Evolutionary conservation across 2,329 filamentous ascomycete genomes (phyloP), one percentile per base, ranked within the genome.

Genomic region (Ophiocordyceps unilateralis): DNA sequence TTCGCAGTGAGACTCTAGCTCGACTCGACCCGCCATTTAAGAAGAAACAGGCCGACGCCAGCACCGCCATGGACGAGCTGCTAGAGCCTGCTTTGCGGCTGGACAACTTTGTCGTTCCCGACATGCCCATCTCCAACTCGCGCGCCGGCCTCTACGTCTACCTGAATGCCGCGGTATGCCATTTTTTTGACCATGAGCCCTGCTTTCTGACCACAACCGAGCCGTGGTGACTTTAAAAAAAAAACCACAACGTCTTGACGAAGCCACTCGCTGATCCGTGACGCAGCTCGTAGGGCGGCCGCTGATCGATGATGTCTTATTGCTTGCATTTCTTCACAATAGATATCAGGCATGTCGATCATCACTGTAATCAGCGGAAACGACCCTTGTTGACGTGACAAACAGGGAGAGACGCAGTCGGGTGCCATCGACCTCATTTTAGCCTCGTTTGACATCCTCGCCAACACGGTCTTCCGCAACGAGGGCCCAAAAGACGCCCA

Each of bases 391-490:
- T 44, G 26, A 40, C 20, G 17, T 19, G 8, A 8, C 26, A 17
- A 10, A 5, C 43, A 87, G 73, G 82, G 81, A 34, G 83, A 94
- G 52, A 71, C 83, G 37, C 82, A 89, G 58, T 72, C 75, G 12
- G 78, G 86, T 39, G 77, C 83, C 0, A 76, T 86, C 43, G 87
- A 95, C 52, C 68, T 96, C 2, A 82, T 96, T 37, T 73, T 89
- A 10, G 85, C 87, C 1, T 80, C 87, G 0, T 96, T 98, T 54
- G 88, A 96, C 52, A 73, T 93, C 5, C 68, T 98, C 15, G 83
- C 87, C 30, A 93, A 93, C 53, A 82, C 83, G 5, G 83, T 89
- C 48, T 84, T 91, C 50, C 76, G 70, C 6, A 71, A 68, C 38
- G 71, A 76, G 47, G 67, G 66, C 1, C 63, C 63, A 37, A 68